Evolutionary conservation across 2,329 filamentous ascomycete species (phyloP).

Genomic region (Penicillium sp.): DNA sequence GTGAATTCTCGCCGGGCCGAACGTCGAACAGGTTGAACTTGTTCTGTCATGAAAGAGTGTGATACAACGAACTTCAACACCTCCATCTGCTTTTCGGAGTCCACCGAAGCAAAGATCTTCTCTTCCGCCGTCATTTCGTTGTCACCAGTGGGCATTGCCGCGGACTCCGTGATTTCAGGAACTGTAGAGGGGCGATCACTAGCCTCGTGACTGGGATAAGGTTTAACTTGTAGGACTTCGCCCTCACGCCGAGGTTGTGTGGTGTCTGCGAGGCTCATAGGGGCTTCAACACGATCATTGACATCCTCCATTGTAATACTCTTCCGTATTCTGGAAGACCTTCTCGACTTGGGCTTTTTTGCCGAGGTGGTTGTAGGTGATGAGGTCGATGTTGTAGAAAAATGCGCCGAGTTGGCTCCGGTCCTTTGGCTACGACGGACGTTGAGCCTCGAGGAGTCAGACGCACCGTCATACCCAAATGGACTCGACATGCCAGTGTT

Average conservation of each 20-base stretch:
- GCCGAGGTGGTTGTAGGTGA: not conserved
- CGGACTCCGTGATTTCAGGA: not conserved
- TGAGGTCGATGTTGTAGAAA: not conserved
- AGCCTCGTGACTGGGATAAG: not conserved
- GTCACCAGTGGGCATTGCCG: not conserved
- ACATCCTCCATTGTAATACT: not conserved
- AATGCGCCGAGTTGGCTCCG: not conserved
- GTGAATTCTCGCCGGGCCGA: slow-evolving; percentile 15
- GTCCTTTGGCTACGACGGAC: not conserved
- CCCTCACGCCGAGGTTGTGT: no score
- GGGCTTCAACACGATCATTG: not conserved
- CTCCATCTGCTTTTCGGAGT: not conserved
- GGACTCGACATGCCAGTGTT: not conserved
- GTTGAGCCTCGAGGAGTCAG: not conserved
- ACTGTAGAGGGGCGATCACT: not conserved
- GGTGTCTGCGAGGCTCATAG: not conserved
- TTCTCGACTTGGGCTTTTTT: not conserved
- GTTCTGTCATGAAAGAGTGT: not conserved
- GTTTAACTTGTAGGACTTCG: not conserved
- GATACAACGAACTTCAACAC: not conserved
- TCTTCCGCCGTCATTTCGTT: not conserved
- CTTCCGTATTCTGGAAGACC: not conserved
- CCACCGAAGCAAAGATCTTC: slow-evolving; percentile 1
- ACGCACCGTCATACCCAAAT: not conserved
- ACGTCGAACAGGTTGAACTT: not conserved